Conservation (phyloP, 352 stramenopile genomes). For the Phytophthora sp. region DNA sequence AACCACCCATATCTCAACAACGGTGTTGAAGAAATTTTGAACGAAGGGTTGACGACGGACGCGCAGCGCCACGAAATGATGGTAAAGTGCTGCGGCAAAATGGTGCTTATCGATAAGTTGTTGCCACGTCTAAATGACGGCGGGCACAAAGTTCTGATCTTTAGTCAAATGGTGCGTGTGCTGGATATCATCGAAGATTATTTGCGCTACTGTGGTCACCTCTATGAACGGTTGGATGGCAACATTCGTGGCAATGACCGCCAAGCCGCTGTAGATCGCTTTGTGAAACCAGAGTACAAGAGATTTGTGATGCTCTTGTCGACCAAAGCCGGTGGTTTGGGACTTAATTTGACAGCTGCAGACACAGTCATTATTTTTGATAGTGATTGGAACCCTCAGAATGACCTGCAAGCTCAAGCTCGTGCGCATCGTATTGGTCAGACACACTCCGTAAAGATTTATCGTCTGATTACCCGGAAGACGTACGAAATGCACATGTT, state of each 20-base stretch:
- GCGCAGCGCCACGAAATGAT: slow-evolving; percentile 92
- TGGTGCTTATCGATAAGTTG: slow-evolving; percentile 99
- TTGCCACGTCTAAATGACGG: slow-evolving; percentile 96
- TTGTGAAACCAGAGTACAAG: slow-evolving; percentile 91
- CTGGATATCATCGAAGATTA: slow-evolving; percentile 99
- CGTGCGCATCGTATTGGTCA: slow-evolving; percentile 92
- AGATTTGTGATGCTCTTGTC: slow-evolving; percentile 98
- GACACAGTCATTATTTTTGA: slow-evolving; percentile 99
- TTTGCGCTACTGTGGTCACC: slow-evolving; percentile 90
- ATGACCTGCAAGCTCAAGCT: slow-evolving; percentile 95
- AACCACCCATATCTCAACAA: slow-evolving; percentile 94
- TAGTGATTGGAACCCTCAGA: slow-evolving; percentile 98
- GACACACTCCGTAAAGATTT: slow-evolving; percentile 91
- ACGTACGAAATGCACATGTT: slow-evolving; percentile 97
- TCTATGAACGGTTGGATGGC: slow-evolving; percentile 98
- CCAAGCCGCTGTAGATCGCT: slow-evolving; percentile 86
- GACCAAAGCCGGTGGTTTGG: slow-evolving; percentile 96
- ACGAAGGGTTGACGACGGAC: slow-evolving; percentile 79
- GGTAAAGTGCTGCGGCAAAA: slow-evolving; percentile 98
- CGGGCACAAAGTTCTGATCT: slow-evolving; percentile 98
- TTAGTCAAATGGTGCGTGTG: slow-evolving; percentile 99
- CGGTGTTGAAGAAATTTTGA: slow-evolving; percentile 90
- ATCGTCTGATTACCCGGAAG: slow-evolving; percentile 89
- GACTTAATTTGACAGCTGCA: slow-evolving; percentile 92
- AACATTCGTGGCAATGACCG: slow-evolving; percentile 94